Conservation (phyloP, 441 rosid genomes). For the Corymbia calophylla region DNA sequence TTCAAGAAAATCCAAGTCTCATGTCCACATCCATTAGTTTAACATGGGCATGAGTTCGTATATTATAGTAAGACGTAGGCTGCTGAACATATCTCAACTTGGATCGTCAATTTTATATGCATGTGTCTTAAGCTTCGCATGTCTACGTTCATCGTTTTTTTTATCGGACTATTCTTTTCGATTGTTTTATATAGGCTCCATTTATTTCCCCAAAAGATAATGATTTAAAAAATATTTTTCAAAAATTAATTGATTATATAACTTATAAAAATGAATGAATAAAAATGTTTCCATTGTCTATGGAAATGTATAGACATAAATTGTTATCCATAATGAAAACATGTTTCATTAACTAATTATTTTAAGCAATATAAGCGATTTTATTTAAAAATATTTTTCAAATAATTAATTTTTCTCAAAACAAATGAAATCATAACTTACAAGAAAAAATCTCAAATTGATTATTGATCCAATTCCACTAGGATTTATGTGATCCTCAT, state of each 20-base stretch:
- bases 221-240: no score
- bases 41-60: neutral
- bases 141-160: neutral
- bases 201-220: no score
- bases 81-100: neutral
- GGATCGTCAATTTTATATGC: neutral
- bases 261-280: no score
- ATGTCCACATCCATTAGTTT: neutral
- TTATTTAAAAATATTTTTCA: no score
- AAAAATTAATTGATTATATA: no score
- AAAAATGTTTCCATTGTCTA: no score
- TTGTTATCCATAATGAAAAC: no score
- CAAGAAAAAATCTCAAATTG: neutral
- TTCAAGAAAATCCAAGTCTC: neutral
- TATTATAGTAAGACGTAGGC: neutral
- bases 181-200: neutral
- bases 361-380: no score
- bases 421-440: neutral
- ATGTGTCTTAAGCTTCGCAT: neutral
- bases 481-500: neutral
- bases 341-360: no score
- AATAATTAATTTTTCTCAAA: no score
- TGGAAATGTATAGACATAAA: no score
- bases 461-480: neutral
- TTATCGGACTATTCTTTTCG: neutral